A percentile compares a stretch with the other conserved stretches of the same genome.
These are phyloP conservation scores for Alternaria metachromatica DNA, from an alignment of 2,329 filamentous ascomycete genomes.

Conservation along the genomic window DNA sequence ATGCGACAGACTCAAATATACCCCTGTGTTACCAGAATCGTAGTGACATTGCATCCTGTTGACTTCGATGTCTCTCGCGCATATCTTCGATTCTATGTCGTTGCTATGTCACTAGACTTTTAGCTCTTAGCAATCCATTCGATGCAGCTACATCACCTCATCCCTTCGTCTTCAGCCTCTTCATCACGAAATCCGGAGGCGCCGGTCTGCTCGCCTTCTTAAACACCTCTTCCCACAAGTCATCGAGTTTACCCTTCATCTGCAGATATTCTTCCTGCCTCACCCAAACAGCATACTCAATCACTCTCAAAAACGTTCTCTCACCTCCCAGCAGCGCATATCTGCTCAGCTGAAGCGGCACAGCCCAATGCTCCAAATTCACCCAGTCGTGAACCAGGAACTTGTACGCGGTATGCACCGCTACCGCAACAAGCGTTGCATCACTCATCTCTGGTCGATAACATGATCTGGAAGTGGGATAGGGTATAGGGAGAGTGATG, in stretches of 20 bases:
- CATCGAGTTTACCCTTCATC: neutral
- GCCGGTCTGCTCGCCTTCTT: neutral
- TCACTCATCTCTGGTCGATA: neutral
- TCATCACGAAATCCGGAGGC: neutral
- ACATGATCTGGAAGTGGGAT: neutral
- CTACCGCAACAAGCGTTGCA: neutral
- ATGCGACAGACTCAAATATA: neutral
- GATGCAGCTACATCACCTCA: neutral
- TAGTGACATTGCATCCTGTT: neutral
- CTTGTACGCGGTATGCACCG: constrained; percentile 1
- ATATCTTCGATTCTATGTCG: constrained; percentile 22
- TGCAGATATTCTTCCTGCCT: neutral
- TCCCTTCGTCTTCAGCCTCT: neutral
- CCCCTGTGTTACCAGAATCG: neutral
- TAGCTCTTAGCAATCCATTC: neutral
- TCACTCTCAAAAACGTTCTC: neutral
- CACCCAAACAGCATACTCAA: neutral
- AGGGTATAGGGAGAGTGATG: neutral
- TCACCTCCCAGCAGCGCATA: neutral
- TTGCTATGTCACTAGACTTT: neutral
- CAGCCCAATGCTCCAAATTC: neutral
- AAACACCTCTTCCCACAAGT: neutral
- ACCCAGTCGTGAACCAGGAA: neutral
- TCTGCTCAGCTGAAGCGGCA: neutral
- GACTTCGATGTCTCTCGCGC: neutral